Evolutionary conservation across 2,329 filamentous ascomycete genomes (phyloP).

Genomic region (Venturia oleaginea): DNA sequence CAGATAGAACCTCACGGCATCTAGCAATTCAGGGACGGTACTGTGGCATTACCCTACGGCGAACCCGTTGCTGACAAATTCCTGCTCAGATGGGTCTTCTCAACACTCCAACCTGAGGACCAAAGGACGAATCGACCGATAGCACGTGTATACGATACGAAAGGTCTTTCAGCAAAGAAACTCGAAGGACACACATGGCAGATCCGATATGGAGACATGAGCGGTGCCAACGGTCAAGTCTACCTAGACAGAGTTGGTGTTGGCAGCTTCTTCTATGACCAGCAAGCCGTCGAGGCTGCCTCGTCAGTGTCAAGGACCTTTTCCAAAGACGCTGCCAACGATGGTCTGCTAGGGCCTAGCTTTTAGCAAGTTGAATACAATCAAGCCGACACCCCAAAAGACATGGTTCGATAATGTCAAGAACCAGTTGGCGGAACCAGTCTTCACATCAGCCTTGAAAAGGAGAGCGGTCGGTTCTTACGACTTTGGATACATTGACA

Average conservation of each 20-base stretch:
- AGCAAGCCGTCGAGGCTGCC: conserved; percentile 59
- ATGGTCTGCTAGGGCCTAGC: conserved; percentile 54
- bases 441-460: conserved; percentile 52
- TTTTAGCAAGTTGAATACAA: conserved; percentile 51
- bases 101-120: conserved; percentile 32
- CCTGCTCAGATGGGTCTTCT: conserved; percentile 55
- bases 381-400: conserved; percentile 39
- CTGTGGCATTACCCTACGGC: no score
- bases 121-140: conserved; percentile 10
- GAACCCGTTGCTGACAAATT: neutral
- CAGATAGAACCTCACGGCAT: neutral
- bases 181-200: conserved; percentile 46
- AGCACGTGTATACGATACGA: conserved; percentile 50
- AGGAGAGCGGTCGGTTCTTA: conserved; percentile 41
- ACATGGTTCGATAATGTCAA: conserved; percentile 56
- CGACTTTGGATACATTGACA: conserved; percentile 50
- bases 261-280: conserved; percentile 47
- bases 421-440: conserved; percentile 37
- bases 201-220: conserved; percentile 58
- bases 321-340: conserved; percentile 41
- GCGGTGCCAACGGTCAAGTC: conserved; percentile 53
- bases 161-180: conserved; percentile 30
- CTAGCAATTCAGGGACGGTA: no score
- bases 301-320: conserved; percentile 47
- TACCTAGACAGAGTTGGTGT: conserved; percentile 57